Conservation (phyloP, 768 basidiomycete species). For the Mrakia gelida region DNA sequence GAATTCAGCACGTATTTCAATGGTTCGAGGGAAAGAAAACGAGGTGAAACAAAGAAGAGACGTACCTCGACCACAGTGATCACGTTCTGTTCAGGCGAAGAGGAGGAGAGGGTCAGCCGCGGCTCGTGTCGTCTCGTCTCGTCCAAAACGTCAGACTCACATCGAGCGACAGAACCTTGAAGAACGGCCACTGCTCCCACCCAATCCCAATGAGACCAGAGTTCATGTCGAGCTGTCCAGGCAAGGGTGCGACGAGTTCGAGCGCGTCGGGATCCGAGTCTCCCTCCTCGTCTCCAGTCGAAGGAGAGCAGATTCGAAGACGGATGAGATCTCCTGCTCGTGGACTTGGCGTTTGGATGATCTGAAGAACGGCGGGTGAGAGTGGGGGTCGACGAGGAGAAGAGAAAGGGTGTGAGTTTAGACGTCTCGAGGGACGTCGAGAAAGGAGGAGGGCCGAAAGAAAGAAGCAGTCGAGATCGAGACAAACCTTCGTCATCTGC, state of each 20-base stretch:
- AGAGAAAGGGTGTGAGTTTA: too few relatives aligned
- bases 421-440: too few relatives aligned
- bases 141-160: not conserved
- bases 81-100: conserved; percentile 50
- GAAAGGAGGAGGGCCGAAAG: not conserved
- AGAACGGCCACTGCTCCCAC: conserved; percentile 94
- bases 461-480: not conserved
- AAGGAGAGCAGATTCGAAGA: conserved; percentile 60
- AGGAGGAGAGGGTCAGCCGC: not conserved
- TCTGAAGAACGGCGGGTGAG: conserved; percentile 37
- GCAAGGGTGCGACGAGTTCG: conserved; percentile 83
- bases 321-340: conserved; percentile 80
- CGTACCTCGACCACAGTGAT: conserved; percentile 73
- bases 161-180: conserved; percentile 86
- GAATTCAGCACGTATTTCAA: too few relatives aligned
- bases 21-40: too few relatives aligned
- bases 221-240: conserved; percentile 89
- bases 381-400: conserved; percentile 36
- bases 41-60: too few relatives aligned
- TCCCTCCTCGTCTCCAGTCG: conserved; percentile 52
- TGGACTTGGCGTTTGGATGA: conserved; percentile 58
- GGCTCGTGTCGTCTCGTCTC: conserved; percentile 39
- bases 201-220: conserved; percentile 82
- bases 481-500: conserved; percentile 9
- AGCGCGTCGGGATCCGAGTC: conserved; percentile 47